Percentiles rank a stretch among this genome's conserved stretches.
Conservation (phyloP, 1,284 basidiomycete species). For the Polyporus tsugae region DNA sequence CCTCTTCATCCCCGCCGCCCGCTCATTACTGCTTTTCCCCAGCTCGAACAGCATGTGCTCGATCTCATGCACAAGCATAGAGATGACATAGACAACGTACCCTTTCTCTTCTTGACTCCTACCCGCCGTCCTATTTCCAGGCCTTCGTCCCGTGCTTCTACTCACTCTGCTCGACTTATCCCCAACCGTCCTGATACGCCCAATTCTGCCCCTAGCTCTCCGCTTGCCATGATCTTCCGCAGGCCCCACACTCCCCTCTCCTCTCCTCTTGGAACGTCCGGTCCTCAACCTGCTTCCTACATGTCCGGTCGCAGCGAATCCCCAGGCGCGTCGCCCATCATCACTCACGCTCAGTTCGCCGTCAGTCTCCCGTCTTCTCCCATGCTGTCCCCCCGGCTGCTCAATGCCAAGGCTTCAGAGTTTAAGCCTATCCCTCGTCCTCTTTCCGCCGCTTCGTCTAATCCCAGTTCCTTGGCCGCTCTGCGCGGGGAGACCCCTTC, state of each 20-base stretch:
- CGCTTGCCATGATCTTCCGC: constrained; percentile 73
- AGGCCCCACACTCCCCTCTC: constrained; percentile 79
- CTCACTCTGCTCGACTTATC: constrained; percentile 68
- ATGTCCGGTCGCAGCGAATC: constrained; percentile 67
- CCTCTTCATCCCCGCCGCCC: constrained; percentile 28
- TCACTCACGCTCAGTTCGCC: constrained; percentile 71
- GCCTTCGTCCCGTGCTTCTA: constrained; percentile 82
- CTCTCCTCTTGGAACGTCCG: constrained; percentile 67
- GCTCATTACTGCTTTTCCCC: constrained; percentile 18
- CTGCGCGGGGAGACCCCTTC: constrained; percentile 78
- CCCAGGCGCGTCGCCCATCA: constrained; percentile 74
- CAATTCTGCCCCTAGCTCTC: constrained; percentile 72
- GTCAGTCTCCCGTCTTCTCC: constrained; percentile 71
- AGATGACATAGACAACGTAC: constrained; percentile 83
- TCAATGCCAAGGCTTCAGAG: constrained; percentile 73
- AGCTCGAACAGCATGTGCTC: constrained; percentile 82
- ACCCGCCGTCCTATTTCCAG: constrained; percentile 81
- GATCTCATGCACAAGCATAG: constrained; percentile 89
- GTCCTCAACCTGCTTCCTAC: constrained; percentile 62
- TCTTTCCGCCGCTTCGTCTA: constrained; percentile 74
- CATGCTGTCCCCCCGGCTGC: constrained; percentile 58
- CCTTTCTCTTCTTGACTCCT: constrained; percentile 82
- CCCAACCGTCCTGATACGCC: constrained; percentile 77
- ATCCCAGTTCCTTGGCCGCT: constrained; percentile 61
- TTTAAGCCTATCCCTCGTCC: constrained; percentile 78